Base-by-base conservation (phyloP, 2,329 filamentous ascomycete species). In the Westerdykella ornata region DNA sequence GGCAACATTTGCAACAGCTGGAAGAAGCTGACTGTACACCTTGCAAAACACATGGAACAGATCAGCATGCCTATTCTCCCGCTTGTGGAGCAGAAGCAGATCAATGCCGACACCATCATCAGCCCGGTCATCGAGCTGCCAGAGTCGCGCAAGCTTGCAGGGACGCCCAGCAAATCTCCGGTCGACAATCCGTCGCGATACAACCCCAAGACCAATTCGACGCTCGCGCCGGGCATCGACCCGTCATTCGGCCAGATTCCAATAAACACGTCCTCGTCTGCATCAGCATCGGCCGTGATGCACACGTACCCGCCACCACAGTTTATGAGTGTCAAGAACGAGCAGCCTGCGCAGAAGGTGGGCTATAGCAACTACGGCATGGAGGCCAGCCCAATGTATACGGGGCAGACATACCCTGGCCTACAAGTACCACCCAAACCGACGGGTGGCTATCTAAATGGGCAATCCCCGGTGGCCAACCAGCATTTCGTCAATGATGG, bases 41-140 rank as follows among this genome's bases (percentile, higher is more conserved):
- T 95, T 60, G 88, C 88, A 37, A 90, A 90, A 65, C 89, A 96
- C 63, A 92, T 96, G 88, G 88, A 95, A 65, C 81, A 88, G 51
- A 85, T 95, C 58, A 86, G 85, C 55, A 77, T 95, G 58, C 88
- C 89, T 0, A 78, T 95, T 22, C 71, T 94, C 11, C 53, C 59
- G 5, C 54, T 69, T 19, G 63, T 69, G 2, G 61, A 68, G 28
- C 57, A 66, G 37, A 68, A 66, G 42, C 56, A 62, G 9, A 53
- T 67, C 18, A 60, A 59, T 31, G 61, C 58, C 6, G 62, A 65
- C 37, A 62, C 62, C 6, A 58, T 65, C 35, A 63, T 65, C 38
- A 65, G 61, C 30, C 62, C 64, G 7, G 57, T 67, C 4, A 60
- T 65, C 8, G 63, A 64, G 41, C 47, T 62, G 30, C 56, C 62